These are phyloP conservation scores for Eutrema yunnanense DNA, from an alignment of 345 rosid genomes.

Conservation along the genomic window DNA sequence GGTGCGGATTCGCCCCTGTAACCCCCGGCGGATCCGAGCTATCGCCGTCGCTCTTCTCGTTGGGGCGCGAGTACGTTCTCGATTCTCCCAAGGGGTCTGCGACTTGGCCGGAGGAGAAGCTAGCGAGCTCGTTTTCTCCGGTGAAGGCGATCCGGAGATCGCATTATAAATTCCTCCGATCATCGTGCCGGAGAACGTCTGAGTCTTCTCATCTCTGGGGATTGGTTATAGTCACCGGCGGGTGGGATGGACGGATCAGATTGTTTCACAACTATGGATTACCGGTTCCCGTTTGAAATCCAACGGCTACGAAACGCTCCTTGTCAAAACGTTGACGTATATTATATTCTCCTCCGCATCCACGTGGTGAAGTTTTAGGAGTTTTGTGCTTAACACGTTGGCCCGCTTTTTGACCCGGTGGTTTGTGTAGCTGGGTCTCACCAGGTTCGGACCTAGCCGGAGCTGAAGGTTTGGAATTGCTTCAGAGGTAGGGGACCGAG, in stretches of 20 bases:
- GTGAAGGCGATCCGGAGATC: constrained; percentile 52
- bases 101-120: constrained; percentile 97
- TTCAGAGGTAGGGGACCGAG: no score
- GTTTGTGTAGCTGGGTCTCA: neutral
- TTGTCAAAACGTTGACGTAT: constrained; percentile 12
- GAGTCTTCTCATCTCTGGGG: constrained; percentile 76
- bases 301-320: constrained; percentile 15
- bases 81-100: constrained; percentile 80
- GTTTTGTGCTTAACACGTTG: constrained; percentile 8
- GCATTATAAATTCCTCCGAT: constrained; percentile 53
- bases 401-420: neutral
- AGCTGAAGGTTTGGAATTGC: constrained; percentile 10
- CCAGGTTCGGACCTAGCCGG: neutral
- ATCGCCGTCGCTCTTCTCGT: constrained; percentile 38
- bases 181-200: constrained; percentile 62
- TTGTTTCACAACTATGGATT: constrained; percentile 89
- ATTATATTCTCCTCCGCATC: neutral
- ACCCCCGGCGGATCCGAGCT: constrained; percentile 7
- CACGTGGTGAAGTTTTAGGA: neutral
- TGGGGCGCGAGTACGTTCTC: constrained; percentile 54
- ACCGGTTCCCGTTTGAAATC: constrained; percentile 54
- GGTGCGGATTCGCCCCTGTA: constrained; percentile 54
- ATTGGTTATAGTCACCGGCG: constrained; percentile 85
- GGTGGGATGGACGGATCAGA: constrained; percentile 89
- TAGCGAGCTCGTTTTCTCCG: constrained; percentile 38